Evolutionary conservation across 768 basidiomycete genomes (phyloP), one percentile per base, ranked within the genome.

Genomic region (Xerocomus brunneocitrinus): DNA sequence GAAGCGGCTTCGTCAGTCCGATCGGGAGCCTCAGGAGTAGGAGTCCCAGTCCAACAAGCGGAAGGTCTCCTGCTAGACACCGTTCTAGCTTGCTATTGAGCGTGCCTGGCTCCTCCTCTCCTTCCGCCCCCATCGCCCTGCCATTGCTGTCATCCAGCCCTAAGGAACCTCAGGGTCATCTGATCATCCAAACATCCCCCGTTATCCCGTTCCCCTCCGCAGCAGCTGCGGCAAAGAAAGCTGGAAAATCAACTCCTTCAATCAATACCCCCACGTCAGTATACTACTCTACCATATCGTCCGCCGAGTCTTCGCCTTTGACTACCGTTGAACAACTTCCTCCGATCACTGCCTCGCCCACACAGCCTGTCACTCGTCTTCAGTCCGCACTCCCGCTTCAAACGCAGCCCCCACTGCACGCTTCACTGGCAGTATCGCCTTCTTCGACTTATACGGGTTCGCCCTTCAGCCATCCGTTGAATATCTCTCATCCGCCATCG

Each of bases 1-100:
- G 73, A 47, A 85, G 83, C 57, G 85, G 84, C 0, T 78, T 87
- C 52, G 80, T 82, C 0, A 84, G 82, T 50, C 85, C 85, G 16
- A 83, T 85, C 52, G 84, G 76, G 41, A 74, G 74, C 43, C 56
- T 85, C 43, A 86, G 85, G 65, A 81, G 80, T 59, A 74, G 82
- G 60, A 82, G 84, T 60, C 85, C 87, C 4, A 87, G 85, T 57
- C 86, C 87, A 14, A 73, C 71, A 4, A 71, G 66, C 13, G 65
- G 58, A 47, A 72, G 66, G 9, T 67, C 77, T 2, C 71, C 76
- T 13, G 38, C 59, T 19, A 67, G 61, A 56, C 62, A 67, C 34
- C 67, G 75, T 38, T 70, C 74, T 14, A 80, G 77, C 52, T 64
- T 82, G 22, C 62, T 85, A 12, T 61, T 84, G 49, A 78, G 71